Base-by-base conservation (phyloP, 2,329 filamentous ascomycete species). In the Fusarium keratoplasticum region DNA sequence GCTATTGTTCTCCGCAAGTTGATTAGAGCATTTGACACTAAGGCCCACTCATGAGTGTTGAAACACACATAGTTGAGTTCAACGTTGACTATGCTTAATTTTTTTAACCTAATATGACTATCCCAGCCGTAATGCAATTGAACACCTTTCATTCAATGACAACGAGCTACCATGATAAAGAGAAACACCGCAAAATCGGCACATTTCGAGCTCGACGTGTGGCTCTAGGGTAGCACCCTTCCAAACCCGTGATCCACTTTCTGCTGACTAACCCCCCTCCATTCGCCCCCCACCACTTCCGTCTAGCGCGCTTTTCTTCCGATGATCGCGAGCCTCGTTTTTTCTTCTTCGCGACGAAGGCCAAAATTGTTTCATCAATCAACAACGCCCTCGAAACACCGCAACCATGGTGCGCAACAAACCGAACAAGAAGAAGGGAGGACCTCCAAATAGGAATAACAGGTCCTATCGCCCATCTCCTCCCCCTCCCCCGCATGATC, bases 371-470 rank as follows among this genome's bases (percentile, higher is more conserved):
- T 67, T 63, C 61, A 61, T 65, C 31, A 64, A 60, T 35, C 42
- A 57, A 54, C 42, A 65, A 59, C 31, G 10, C 16, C 27, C 18
- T n/a, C 55, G 55, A 67, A 57, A 35, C 42, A 38, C 11, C 29
- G 22, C 70, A 10, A 2, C 13, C 20, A 78, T 74, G 73, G 61
- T 57, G 47, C 75, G 75, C 52, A 74, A 59, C n/a, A 71, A 64
- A 29, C 61, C 70, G 31, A 58, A 29, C 20, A 58, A 58, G 10
- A 42, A 66, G 14, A 69, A 74, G 9, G 27, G 35, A 18, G 69
- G 73, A 5, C 54, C 71, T 9, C 66, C 76, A 14, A 73, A 52
- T 11, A 64, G 60, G 18, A 75, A 58, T 57, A 70, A 75, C 11
- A 74, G 73, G 6, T 54, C 73, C 1, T 72, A 71, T 20, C 73